Conservation (phyloP, 2,329 filamentous ascomycete genomes). For the Exophiala sp. region DNA sequence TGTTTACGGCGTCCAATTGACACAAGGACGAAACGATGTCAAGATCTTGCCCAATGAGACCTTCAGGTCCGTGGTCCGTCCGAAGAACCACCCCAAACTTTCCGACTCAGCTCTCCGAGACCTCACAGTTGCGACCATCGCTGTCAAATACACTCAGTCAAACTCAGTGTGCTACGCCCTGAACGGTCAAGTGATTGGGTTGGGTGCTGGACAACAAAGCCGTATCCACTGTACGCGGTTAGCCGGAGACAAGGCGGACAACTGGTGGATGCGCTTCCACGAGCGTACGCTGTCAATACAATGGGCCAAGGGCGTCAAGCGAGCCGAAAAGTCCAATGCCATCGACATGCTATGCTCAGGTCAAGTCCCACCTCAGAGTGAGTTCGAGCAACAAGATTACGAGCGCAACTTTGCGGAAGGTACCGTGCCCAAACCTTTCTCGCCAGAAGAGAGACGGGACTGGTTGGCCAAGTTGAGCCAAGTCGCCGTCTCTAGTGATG, state of each 20-base stretch:
- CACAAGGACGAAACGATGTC: constrained; percentile 90
- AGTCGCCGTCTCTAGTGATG: constrained; percentile 88
- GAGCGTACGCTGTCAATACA: constrained; percentile 80
- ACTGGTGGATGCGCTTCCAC: constrained; percentile 99
- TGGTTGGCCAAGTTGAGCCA: constrained; percentile 74
- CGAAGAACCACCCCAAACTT: constrained; percentile 70
- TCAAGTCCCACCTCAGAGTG: constrained; percentile 71
- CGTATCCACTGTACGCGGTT: constrained; percentile 98
- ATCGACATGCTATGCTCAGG: constrained; percentile 94
- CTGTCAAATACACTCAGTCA: constrained; percentile 97
- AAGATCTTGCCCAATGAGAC: constrained; percentile 75
- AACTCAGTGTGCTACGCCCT: constrained; percentile 98
- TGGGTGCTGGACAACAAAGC: constrained; percentile 94
- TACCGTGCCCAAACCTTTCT: constrained; percentile 72
- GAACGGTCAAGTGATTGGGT: constrained; percentile 88
- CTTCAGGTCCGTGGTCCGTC: constrained; percentile 80
- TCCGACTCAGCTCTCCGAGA: constrained; percentile 82
- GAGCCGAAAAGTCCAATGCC: constrained; percentile 95
- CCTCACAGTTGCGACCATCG: constrained; percentile 91
- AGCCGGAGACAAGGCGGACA: constrained; percentile 96
- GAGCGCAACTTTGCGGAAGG: constrained; percentile 80
- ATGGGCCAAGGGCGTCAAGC: constrained; percentile 97
- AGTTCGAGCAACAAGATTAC: constrained; percentile 80
- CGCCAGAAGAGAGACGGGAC: constrained; percentile 73
- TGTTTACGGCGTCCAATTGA: constrained; percentile 83